Evolutionary conservation across 78 protist genomes (phyloP), one percentile per base, ranked within the genome.

Genomic region (Dictyostelium purpureum): DNA sequence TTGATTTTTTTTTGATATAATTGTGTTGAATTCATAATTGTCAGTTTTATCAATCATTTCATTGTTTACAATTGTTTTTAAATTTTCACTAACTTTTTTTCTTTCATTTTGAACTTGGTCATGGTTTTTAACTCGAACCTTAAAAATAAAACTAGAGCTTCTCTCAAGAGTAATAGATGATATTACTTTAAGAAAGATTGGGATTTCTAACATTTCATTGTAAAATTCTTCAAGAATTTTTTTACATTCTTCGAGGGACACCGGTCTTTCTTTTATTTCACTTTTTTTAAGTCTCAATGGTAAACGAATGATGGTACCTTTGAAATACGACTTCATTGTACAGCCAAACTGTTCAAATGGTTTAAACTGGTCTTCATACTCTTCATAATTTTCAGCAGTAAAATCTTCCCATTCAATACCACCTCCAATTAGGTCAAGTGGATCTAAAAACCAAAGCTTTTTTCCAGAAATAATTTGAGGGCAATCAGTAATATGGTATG

Each of bases 251-350:
- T 49, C 67, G 6, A 76, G 14, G 3, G 67, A 16, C 7, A 35
- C 11, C 4, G 57, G 19, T 7, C 9, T 38, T 6, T 47, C n/a
- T 47, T 74, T 74, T 2, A 76, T 76, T 37, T 31, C 35, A 56
- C 82, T 37, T 33, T 66, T 1, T n/a, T 21, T 2, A 3, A 21
- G 0, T 40, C 87, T 35, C 3, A 78, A 31, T 28, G 87, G 65
- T 7, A 82, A 19, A 42, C 90, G 38, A 1, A 82, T 82, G 0
- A 82, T 82, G 0, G 90, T 82, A 42, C 90, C 90, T 28, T 51
- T 56, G 4, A 71, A 71, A 11, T 9, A 45, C 0, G n/a, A 11
- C 0, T 0, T n/a, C 70, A 61, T 73, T 6, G 51, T 52, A 54
- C 79, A 82, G n/a, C n/a, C n/a, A n/a, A n/a, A n/a, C n/a, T n/a